Evolutionary conservation across 768 basidiomycete species (phyloP).

Genomic region (Naganishia kalamii): DNA sequence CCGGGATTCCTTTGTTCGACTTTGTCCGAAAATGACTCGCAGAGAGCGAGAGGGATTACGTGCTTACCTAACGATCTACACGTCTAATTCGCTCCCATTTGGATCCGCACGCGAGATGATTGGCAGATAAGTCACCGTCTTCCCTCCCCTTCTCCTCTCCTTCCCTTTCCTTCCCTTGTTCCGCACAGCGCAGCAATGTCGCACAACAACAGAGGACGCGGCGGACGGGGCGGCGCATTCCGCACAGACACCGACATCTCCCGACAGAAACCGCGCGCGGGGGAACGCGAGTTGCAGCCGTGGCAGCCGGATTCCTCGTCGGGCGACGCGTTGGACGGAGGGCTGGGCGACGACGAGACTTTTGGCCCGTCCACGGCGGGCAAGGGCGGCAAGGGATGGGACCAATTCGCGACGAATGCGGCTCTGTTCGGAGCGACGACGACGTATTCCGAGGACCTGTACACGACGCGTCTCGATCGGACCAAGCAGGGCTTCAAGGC

Average conservation of each 20-base stretch:
- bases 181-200: background rate
- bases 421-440: conserved; percentile 81
- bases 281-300: conserved; percentile 5
- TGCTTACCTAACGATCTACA: background rate
- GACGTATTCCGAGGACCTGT: conserved; percentile 83
- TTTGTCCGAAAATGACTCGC: no score
- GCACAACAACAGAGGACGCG: background rate
- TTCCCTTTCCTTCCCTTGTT: background rate
- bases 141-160: background rate
- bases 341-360: background rate
- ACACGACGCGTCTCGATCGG: conserved; percentile 89
- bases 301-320: background rate
- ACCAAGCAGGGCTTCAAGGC: conserved; percentile 72
- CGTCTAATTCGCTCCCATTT: background rate
- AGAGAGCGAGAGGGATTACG: no score
- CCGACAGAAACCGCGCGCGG: background rate
- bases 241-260: conserved; percentile 12
- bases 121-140: conserved; percentile 1
- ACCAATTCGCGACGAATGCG: conserved; percentile 45
- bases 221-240: background rate
- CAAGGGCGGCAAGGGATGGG: conserved; percentile 31
- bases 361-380: background rate
- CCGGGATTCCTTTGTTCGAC: no score
- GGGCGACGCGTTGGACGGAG: background rate
- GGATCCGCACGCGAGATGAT: background rate